Conservation (phyloP, 164 flowering plant species). For the Magnolia changhungtana region DNA sequence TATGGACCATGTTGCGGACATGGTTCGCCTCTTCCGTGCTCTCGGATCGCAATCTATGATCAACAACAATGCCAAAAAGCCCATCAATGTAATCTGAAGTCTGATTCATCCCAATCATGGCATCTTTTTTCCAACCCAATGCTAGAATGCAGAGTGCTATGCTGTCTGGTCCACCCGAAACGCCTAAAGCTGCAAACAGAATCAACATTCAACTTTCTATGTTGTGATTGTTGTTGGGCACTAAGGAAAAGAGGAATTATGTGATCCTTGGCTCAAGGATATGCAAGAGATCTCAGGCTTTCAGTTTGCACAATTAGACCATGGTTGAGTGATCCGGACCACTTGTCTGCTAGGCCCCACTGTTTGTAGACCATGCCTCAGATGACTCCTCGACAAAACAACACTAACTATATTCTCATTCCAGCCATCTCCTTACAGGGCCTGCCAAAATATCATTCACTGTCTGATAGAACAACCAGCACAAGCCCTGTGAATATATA, state of each 20-base stretch:
- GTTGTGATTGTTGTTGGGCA: background rate
- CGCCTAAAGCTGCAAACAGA: slow-evolving; percentile 64
- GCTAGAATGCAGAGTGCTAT: slow-evolving; percentile 74
- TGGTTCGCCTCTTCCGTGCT: slow-evolving; percentile 70
- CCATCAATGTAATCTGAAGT: slow-evolving; percentile 52
- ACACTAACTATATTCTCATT: background rate
- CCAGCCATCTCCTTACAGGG: too few species aligned
- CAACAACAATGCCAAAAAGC: slow-evolving; percentile 73
- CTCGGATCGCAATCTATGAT: slow-evolving; percentile 84
- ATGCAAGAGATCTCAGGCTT: background rate
- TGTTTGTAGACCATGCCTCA: background rate
- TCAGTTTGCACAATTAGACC: background rate
- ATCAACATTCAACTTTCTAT: background rate
- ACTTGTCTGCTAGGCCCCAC: background rate
- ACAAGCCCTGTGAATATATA: too few species aligned
- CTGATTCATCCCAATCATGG: slow-evolving; percentile 19
- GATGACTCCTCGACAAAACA: background rate
- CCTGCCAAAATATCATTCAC: too few species aligned
- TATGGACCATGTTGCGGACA: slow-evolving; percentile 48
- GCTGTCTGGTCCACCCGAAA: slow-evolving; percentile 94
- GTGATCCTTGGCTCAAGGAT: background rate
- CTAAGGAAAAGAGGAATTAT: background rate
- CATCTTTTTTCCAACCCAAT: slow-evolving; percentile 63
- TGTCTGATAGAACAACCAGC: too few species aligned
- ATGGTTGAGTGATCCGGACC: background rate